A percentile compares a stretch with the other conserved stretches of the same genome.
phyloP scores from a whole-genome alignment of 2,329 filamentous ascomycete species.

The Thelonectria olida region DNA sequence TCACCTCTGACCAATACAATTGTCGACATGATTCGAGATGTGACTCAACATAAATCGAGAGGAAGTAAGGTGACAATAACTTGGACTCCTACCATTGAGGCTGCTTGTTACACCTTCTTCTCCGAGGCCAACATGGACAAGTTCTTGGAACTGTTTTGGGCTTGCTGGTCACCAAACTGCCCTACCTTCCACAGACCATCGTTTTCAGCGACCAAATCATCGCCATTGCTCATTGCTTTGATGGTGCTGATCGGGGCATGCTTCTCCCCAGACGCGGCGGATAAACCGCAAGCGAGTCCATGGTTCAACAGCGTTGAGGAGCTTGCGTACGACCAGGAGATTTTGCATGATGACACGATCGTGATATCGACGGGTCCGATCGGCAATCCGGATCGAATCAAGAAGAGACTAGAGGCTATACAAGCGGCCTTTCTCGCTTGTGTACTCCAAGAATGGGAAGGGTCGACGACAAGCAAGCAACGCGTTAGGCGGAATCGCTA shows the following conservation, averaged over 20 bases:
- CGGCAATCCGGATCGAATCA: neutral
- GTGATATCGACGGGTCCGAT: neutral
- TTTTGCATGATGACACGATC: neutral
- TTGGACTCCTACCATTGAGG: constrained; percentile 3
- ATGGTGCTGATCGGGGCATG: constrained; percentile 7
- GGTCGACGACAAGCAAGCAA: neutral
- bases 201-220: neutral
- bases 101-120: neutral
- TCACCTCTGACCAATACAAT: neutral
- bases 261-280: neutral
- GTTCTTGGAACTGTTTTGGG: constrained; percentile 1
- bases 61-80: neutral
- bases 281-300: neutral
- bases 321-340: neutral
- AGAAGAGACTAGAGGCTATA: neutral
- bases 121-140: neutral
- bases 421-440: constrained; percentile 5
- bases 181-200: constrained; percentile 2
- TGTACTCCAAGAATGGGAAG: constrained; percentile 3
- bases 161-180: constrained; percentile 2
- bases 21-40: neutral
- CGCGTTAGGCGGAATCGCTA: constrained; percentile 4
- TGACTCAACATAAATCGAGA: neutral
- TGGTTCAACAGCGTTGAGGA: constrained; percentile 14
- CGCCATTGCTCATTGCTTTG: neutral